Percentiles rank a stretch among this genome's conserved stretches.
Conservation (phyloP, 2,329 filamentous ascomycete genomes). For the Trematosphaeria pertusa region DNA sequence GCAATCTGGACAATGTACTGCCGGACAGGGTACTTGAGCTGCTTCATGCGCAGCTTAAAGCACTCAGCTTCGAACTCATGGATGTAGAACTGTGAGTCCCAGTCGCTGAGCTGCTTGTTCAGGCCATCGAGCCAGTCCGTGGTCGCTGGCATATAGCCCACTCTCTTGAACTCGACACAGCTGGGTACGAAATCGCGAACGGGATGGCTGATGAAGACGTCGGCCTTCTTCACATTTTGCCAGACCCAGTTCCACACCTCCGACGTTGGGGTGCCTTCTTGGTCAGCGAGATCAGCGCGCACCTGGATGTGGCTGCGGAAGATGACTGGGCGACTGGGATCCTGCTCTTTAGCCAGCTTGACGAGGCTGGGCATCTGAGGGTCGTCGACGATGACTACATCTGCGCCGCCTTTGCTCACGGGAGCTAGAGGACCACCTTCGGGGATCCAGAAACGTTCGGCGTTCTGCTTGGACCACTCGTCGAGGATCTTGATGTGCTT, state of each 20-base stretch:
- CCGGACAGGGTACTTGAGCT: constrained; percentile 65
- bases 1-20: constrained; percentile 82
- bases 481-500: constrained; percentile 69
- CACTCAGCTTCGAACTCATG: constrained; percentile 73
- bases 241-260: constrained; percentile 80
- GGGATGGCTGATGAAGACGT: constrained; percentile 84
- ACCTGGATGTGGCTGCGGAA: constrained; percentile 87
- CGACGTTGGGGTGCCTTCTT: constrained; percentile 69
- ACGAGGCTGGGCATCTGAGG: constrained; percentile 85
- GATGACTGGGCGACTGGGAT: constrained; percentile 76
- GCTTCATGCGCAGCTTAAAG: constrained; percentile 65
- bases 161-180: constrained; percentile 69
- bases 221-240: constrained; percentile 72
- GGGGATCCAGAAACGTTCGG: constrained; percentile 75
- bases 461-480: constrained; percentile 77
- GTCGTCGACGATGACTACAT: constrained; percentile 81
- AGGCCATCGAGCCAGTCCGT: constrained; percentile 86
- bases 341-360: constrained; percentile 73
- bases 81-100: constrained; percentile 76
- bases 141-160: constrained; percentile 79
- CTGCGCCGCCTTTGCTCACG: constrained; percentile 73
- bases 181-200: constrained; percentile 77
- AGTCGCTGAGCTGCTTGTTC: constrained; percentile 75
- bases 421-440: constrained; percentile 71
- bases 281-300: constrained; percentile 72